Conservation (phyloP, 1,139 yeast species). For the Yamadazyma spencermartinsiae region DNA sequence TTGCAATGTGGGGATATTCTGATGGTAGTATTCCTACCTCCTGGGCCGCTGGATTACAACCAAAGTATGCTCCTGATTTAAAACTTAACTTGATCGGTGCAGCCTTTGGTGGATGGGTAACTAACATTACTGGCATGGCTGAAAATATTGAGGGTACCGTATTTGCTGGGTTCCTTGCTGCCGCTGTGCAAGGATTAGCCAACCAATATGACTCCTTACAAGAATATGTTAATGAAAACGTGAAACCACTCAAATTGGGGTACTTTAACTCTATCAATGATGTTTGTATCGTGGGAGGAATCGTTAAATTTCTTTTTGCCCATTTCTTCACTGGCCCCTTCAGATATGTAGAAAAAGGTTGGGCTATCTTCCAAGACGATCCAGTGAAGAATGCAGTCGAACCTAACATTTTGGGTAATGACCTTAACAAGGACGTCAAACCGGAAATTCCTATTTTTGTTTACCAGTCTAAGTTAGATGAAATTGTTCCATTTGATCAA, state of each 20-base stretch:
- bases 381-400: conserved; percentile 14
- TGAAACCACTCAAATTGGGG: conserved; percentile 4
- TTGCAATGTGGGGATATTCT: conserved; percentile 39
- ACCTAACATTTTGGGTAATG: conserved; percentile 20
- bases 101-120: conserved; percentile 37
- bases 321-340: conserved; percentile 20
- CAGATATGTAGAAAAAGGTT: conserved; percentile 16
- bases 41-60: conserved; percentile 40
- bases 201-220: conserved; percentile 26
- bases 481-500: conserved; percentile 28
- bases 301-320: conserved; percentile 13
- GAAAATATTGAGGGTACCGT: conserved; percentile 24
- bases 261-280: conserved; percentile 15
- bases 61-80: conserved; percentile 37
- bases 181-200: conserved; percentile 28
- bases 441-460: conserved; percentile 37
- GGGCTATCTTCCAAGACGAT: conserved; percentile 13
- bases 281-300: conserved; percentile 13
- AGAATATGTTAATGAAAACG: not conserved
- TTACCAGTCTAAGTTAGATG: conserved; percentile 34
- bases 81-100: conserved; percentile 25
- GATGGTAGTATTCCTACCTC: conserved; percentile 42
- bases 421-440: conserved; percentile 12
- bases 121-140: conserved; percentile 26
- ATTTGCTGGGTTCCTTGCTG: conserved; percentile 28